Conservation (phyloP, 257 asterid species). For the Solanum phureja region DNA sequence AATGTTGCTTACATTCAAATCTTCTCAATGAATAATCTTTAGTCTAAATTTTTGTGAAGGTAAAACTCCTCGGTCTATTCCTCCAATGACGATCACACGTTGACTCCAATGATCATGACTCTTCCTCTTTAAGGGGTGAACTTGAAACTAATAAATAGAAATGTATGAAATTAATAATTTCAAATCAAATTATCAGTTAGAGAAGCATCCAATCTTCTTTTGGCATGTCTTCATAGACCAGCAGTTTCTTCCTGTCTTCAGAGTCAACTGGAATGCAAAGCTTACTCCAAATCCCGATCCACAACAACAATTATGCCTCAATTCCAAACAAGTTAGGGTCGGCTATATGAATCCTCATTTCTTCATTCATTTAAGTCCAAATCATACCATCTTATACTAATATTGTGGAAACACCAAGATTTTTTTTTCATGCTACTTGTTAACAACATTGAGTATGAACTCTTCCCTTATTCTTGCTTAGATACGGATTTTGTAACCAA, state of each 20-base stretch:
- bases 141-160: neutral
- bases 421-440: neutral
- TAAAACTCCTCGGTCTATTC: slow-evolving; percentile 43
- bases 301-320: neutral
- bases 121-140: neutral
- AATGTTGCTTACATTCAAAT: slow-evolving; percentile 46
- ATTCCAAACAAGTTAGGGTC: neutral
- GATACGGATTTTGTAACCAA: neutral
- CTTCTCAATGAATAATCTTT: slow-evolving; percentile 39
- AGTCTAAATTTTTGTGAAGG: slow-evolving; percentile 47
- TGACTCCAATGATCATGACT: slow-evolving; percentile 24
- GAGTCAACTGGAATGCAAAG: neutral
- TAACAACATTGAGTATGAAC: neutral
- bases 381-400: neutral
- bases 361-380: neutral
- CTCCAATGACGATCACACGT: slow-evolving; percentile 32
- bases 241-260: slow-evolving; percentile 16
- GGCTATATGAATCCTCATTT: neutral
- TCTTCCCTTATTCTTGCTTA: neutral
- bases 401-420: neutral
- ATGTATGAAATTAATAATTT: neutral
- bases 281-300: neutral
- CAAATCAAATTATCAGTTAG: neutral
- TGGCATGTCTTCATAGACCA: neutral
- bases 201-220: slow-evolving; percentile 39